A percentile compares a stretch with the other conserved stretches of the same genome.
Evolutionary conservation across 441 rosid genomes (phyloP).

Genomic region (California macrophylla): DNA sequence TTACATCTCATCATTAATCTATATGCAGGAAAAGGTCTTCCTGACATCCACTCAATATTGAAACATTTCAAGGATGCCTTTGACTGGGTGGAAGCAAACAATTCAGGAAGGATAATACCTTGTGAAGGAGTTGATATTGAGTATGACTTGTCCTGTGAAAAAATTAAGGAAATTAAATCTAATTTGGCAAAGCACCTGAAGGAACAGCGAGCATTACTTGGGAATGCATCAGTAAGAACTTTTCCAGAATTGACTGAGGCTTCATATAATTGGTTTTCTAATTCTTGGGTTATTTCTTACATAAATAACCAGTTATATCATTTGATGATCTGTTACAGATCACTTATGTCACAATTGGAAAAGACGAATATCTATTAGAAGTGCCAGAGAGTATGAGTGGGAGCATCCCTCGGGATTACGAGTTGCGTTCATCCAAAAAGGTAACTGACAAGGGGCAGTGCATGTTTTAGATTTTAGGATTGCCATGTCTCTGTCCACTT

Average conservation of each 20-base stretch:
- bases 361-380: slow-evolving; percentile 77
- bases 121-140: slow-evolving; percentile 73
- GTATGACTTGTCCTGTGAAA: slow-evolving; percentile 64
- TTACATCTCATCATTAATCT: slow-evolving; percentile 22
- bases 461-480: slow-evolving; percentile 8
- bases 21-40: slow-evolving; percentile 62
- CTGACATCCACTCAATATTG: slow-evolving; percentile 44
- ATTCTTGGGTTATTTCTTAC: slow-evolving; percentile 16
- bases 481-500: neutral
- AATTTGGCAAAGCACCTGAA: slow-evolving; percentile 61
- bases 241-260: slow-evolving; percentile 16
- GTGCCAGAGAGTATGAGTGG: slow-evolving; percentile 70
- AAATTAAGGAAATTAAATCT: slow-evolving; percentile 47
- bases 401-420: slow-evolving; percentile 74
- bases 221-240: slow-evolving; percentile 63
- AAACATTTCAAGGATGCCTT: slow-evolving; percentile 82
- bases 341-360: slow-evolving; percentile 77
- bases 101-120: slow-evolving; percentile 83
- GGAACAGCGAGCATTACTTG: slow-evolving; percentile 77
- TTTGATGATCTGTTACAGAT: slow-evolving; percentile 42
- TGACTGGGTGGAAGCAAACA: slow-evolving; percentile 89
- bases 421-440: slow-evolving; percentile 90
- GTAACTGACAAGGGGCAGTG: slow-evolving; percentile 24
- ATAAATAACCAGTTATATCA: slow-evolving; percentile 21
- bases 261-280: slow-evolving; percentile 10